These are phyloP conservation scores for Murraya koenigii DNA, from an alignment of 345 rosid genomes.

Conservation along the genomic window DNA sequence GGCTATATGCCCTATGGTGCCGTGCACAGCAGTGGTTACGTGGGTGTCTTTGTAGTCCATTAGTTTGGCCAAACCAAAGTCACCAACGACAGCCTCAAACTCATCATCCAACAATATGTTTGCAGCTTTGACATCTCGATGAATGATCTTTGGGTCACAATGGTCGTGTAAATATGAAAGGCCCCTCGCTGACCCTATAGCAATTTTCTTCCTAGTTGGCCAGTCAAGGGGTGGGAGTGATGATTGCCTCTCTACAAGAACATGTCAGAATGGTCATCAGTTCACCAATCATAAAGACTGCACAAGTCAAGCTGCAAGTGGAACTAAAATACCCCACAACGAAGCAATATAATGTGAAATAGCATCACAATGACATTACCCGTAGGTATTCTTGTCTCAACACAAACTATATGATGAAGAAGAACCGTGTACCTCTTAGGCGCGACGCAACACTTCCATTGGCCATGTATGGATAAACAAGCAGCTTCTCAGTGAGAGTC, in stretches of 20 bases:
- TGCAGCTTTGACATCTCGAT: conserved; percentile 28
- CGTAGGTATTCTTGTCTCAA: not conserved
- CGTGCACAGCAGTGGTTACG: conserved; percentile 25
- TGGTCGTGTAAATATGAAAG: conserved; percentile 28
- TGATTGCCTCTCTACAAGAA: conserved; percentile 19
- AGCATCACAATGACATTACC: too few relatives aligned
- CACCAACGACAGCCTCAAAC: conserved; percentile 28
- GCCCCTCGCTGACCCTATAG: conserved; percentile 25
- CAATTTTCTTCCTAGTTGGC: conserved; percentile 23
- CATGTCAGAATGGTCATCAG: not conserved
- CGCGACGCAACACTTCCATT: conserved; percentile 27
- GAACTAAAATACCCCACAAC: too few relatives aligned
- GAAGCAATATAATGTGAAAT: too few relatives aligned
- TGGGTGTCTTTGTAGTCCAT: conserved; percentile 24
- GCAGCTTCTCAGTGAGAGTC: conserved; percentile 20
- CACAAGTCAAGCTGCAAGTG: not conserved
- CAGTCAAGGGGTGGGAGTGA: conserved; percentile 16
- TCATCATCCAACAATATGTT: conserved; percentile 27
- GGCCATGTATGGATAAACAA: conserved; percentile 26
- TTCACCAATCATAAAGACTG: not conserved
- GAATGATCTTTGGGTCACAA: conserved; percentile 28
- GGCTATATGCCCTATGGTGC: conserved; percentile 25
- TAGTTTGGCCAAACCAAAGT: conserved; percentile 27
- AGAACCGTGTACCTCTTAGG: conserved; percentile 12
- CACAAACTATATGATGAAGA: not conserved